phyloP scores from a whole-genome alignment of 805 yeast genomes.

The Wickerhamomyces ciferrii region DNA sequence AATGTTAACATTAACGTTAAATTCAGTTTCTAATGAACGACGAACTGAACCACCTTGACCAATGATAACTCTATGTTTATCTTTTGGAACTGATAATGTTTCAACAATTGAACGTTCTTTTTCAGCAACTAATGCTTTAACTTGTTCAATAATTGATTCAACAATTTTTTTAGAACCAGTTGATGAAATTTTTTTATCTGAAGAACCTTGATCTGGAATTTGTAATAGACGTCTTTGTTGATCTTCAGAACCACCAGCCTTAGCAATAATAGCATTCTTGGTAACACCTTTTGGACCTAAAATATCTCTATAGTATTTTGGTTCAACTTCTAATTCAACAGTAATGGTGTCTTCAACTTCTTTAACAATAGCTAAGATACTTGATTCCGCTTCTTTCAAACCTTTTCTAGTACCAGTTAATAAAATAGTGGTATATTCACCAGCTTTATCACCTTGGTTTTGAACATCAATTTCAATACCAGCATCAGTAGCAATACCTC shows the following conservation, averaged over 20 bases:
- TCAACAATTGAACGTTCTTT: slow-evolving; percentile 55
- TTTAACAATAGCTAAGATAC: slow-evolving; percentile 56
- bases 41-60: slow-evolving; percentile 80
- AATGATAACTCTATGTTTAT: slow-evolving; percentile 68
- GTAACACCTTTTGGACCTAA: slow-evolving; percentile 77
- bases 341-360: slow-evolving; percentile 60
- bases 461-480: slow-evolving; percentile 47
- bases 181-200: slow-evolving; percentile 50
- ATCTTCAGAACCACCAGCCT: slow-evolving; percentile 70
- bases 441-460: slow-evolving; percentile 36
- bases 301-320: slow-evolving; percentile 67
- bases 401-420: slow-evolving; percentile 75
- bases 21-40: slow-evolving; percentile 66
- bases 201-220: slow-evolving; percentile 65
- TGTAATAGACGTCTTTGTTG: slow-evolving; percentile 49
- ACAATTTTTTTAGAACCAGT: slow-evolving; percentile 77
- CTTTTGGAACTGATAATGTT: slow-evolving; percentile 56
- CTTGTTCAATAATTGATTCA: slow-evolving; percentile 54
- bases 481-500: slow-evolving; percentile 63
- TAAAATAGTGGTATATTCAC: slow-evolving; percentile 52
- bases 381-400: slow-evolving; percentile 64
- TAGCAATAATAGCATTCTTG: slow-evolving; percentile 65
- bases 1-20: slow-evolving; percentile 54
- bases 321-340: slow-evolving; percentile 59
- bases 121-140: slow-evolving; percentile 56